Evolutionary conservation across 2,329 filamentous ascomycete genomes (phyloP), one percentile per base, ranked within the genome.

Genomic region (Scytalidium lignicola): DNA sequence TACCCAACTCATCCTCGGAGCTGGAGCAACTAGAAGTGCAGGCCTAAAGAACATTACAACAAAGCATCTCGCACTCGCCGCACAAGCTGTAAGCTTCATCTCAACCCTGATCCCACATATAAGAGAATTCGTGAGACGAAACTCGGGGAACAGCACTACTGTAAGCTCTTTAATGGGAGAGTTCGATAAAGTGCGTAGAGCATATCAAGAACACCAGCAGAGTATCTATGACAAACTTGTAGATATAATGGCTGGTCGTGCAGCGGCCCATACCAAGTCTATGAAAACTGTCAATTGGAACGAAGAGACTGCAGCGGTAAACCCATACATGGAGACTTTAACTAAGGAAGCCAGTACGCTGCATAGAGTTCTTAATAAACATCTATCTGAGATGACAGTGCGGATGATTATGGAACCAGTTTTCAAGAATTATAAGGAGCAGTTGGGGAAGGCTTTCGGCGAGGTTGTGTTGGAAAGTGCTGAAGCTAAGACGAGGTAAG

Each of bases 21-120:
- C 93, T 1, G 93, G 93, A 3, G 93, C 93, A 3, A 96, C 89
- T 4, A 78, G 83, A 29, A 90, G 87, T 20, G 93, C 91, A 1
- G 92, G 92, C 0, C 74, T 99, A 18, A 96, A 90, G 66, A 96
- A 96, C 62, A 99, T 99, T 65, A 96, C 89, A 0, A 96, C 93
- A 0, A 93, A 93, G 60, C 92, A 99, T 68, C 79, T 99, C 1
- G 91, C 93, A 0, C 81, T 97, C 17, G 91, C 93, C 2, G 91
- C 88, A 0, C 92, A 96, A 66, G 88, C 91, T 0, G 71, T 97
- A 18, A 86, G 86, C 41, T 96, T 99, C 65, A 83, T 95, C 42
- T 87, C 91, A 20, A 83, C 89, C 0, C 74, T 97, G 1, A 85
- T 96, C 3, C 92, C 93, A 0, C 91, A 97, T 63, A 79, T 96